phyloP scores from a whole-genome alignment of 1,284 basidiomycete genomes.

The Heterobasidion parviporum region DNA sequence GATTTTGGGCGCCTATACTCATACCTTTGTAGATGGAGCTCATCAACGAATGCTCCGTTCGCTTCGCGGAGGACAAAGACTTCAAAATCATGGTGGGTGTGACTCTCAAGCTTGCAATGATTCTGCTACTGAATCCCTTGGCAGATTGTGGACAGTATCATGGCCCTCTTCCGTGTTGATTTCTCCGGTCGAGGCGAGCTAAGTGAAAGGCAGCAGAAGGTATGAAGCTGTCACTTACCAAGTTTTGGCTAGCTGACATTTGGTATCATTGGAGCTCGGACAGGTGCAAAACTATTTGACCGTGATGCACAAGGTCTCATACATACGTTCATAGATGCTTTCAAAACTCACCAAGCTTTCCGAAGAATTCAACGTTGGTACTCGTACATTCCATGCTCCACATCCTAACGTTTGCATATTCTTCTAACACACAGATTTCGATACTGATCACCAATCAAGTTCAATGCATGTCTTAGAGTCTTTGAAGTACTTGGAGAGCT shows the following conservation, averaged over 20 bases:
- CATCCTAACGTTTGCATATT: slow-evolving; percentile 1
- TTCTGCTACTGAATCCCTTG: background rate
- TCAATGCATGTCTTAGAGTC: slow-evolving; percentile 46
- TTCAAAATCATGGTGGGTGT: slow-evolving; percentile 57
- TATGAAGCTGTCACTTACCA: slow-evolving; percentile 15
- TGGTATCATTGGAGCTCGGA: background rate
- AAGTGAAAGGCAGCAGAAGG: slow-evolving; percentile 89
- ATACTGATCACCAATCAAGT: slow-evolving; percentile 91
- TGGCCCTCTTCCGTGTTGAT: slow-evolving; percentile 92
- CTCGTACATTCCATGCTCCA: slow-evolving; percentile 5
- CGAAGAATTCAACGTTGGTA: slow-evolving; percentile 75
- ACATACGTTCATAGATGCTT: slow-evolving; percentile 63
- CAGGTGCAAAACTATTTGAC: background rate
- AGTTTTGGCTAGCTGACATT: no score
- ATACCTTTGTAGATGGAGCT: slow-evolving; percentile 11
- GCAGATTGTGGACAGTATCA: slow-evolving; percentile 91
- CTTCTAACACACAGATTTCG: slow-evolving; percentile 47
- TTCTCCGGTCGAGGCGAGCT: slow-evolving; percentile 88
- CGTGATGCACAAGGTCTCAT: slow-evolving; percentile 21
- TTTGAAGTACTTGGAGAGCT: background rate
- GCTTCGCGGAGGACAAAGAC: slow-evolving; percentile 79
- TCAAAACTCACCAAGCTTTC: slow-evolving; percentile 86
- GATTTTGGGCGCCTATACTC: background rate
- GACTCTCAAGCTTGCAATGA: background rate
- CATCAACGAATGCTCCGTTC: slow-evolving; percentile 42